Base-by-base conservation (phyloP, 2,329 filamentous ascomycete genomes). In the Fusarium redolens region DNA sequence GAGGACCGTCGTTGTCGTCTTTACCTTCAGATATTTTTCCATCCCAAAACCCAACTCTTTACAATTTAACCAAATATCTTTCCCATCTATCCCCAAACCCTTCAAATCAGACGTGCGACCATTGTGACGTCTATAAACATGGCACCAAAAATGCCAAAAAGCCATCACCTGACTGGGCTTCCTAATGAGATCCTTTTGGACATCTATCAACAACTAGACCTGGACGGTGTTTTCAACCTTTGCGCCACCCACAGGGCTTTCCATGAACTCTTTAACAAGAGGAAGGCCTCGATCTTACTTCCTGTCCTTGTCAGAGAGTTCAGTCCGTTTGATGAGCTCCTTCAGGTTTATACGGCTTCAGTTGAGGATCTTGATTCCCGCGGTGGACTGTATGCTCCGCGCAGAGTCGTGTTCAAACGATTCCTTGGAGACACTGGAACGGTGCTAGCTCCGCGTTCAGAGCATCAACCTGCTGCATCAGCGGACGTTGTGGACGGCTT, bases 141-240 rank as follows among this genome's bases (percentile, higher is more conserved):
- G 78, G 66, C 73, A 12, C 40, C 55, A 10, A 51, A 56, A 41
- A 47, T 58, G n/a, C 60, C 61, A 43, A 69, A 68, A 47, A 25
- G 56, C 4, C 67, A 69, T 30, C 68, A 63, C 43, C 72, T 84
- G 25, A 68, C 78, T 50, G 73, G 72, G 47, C 66, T 85, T 51
- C 86, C 87, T 1, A 78, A 82, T 6, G 87, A 89, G 73, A 82
- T 87, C 22, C 75, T 87, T 5, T 77, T 88, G 15, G 83, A 86
- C 25, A 84, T 88, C 30, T 86, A 86, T 72, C 82, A 83, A 35
- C 71, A 83, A 22, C 78, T 88, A 56, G 82, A 86, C 61, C 65
- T 87, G 3, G 72, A 78, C 4, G 83, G 83, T 30, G 80, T 85
- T 40, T 82, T 81, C 57, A 79, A 79, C 37, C 79, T 86, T 37